These are phyloP conservation scores for Pichia sp. DNA, from an alignment of 1,139 yeast genomes.

Conservation along the genomic window DNA sequence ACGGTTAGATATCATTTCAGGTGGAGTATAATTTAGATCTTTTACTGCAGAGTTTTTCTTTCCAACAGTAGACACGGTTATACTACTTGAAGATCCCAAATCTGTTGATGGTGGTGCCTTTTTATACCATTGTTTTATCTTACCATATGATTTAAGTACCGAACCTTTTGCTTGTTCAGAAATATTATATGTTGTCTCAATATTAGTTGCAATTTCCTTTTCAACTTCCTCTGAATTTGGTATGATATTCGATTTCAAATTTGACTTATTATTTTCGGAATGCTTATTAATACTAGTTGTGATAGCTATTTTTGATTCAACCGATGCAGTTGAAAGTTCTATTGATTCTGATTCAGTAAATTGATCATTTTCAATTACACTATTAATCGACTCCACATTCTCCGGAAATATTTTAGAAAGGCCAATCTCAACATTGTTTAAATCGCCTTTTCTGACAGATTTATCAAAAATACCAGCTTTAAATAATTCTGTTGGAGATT, in stretches of 20 bases:
- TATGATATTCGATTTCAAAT: neutral
- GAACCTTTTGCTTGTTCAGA: slow-evolving; percentile 16
- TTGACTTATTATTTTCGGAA: neutral
- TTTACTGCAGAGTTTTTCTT: slow-evolving; percentile 7
- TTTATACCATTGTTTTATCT: slow-evolving; percentile 65
- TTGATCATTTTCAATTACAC: neutral
- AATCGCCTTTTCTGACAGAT: neutral
- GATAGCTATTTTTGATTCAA: slow-evolving; percentile 1
- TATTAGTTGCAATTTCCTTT: too few species aligned
- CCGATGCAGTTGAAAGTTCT: slow-evolving; percentile 1
- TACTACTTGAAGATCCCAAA: neutral
- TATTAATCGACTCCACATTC: neutral
- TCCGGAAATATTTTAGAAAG: neutral
- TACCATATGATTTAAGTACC: slow-evolving; percentile 43
- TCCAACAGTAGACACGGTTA: neutral
- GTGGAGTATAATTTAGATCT: slow-evolving; percentile 37
- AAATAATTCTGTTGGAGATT: slow-evolving; percentile 58
- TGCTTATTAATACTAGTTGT: neutral
- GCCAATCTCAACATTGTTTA: neutral
- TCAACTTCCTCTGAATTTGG: neutral
- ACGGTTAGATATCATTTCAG: slow-evolving; percentile 61
- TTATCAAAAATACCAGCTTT: slow-evolving; percentile 92
- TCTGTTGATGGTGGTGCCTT: slow-evolving; percentile 32
- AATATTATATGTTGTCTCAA: neutral
- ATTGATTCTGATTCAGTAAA: slow-evolving; percentile 10